These are phyloP conservation scores for Annulohypoxylon moriforme DNA, from an alignment of 495 filamentous ascomycete species.

Conservation along the genomic window DNA sequence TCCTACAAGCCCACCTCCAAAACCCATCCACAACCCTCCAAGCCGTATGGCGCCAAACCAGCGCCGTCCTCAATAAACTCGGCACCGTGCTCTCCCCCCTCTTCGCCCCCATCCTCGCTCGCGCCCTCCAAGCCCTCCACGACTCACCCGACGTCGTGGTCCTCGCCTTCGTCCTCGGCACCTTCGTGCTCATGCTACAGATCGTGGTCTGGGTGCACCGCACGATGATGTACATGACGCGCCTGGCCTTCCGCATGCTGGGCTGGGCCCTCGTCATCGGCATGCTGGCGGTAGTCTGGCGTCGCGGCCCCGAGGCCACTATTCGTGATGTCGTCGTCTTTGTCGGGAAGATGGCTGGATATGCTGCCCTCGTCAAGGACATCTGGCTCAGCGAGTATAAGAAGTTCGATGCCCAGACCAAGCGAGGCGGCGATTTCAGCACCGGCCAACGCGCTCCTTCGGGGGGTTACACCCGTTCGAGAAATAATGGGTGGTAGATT, in stretches of 20 bases:
- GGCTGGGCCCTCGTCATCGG: constrained; percentile 68
- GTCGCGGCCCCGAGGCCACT: constrained; percentile 70
- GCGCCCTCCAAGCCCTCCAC: constrained; percentile 51
- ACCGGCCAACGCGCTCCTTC: constrained; percentile 38
- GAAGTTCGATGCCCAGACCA: constrained; percentile 55
- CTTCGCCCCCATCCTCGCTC: constrained; percentile 61
- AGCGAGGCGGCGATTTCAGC: constrained; percentile 30
- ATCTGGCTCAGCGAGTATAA: constrained; percentile 70
- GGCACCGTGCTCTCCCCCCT: constrained; percentile 45
- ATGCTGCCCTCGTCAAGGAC: constrained; percentile 61
- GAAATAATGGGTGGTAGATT: constrained; percentile 44
- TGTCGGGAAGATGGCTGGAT: constrained; percentile 53
- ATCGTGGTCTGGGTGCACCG: constrained; percentile 74
- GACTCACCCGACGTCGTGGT: constrained; percentile 71
- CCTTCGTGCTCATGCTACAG: constrained; percentile 71
- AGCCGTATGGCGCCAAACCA: constrained; percentile 43
- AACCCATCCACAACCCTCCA: constrained; percentile 52
- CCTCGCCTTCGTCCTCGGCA: constrained; percentile 60
- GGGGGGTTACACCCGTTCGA: constrained; percentile 44
- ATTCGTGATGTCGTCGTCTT: constrained; percentile 62
- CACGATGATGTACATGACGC: constrained; percentile 78
- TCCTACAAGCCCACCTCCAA: constrained; percentile 53
- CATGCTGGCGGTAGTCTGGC: constrained; percentile 67
- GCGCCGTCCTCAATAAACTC: constrained; percentile 49
- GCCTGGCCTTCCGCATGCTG: constrained; percentile 65